phyloP scores from a whole-genome alignment of 2,329 filamentous ascomycete genomes.

The Berkeleyomyces rouxiae region DNA sequence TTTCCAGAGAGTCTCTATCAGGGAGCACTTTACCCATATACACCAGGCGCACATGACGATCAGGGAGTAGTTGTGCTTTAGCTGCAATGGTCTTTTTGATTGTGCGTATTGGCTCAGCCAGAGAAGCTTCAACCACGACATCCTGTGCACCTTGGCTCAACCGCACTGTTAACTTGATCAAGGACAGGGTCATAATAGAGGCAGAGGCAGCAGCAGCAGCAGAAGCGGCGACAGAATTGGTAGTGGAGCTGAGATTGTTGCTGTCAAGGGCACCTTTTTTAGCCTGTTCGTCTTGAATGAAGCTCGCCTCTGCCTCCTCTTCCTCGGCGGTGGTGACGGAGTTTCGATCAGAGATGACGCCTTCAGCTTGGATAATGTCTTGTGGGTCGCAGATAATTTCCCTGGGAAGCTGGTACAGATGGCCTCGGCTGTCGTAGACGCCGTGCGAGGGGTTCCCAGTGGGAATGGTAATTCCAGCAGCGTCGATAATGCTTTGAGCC shows the following conservation, averaged over 20 bases:
- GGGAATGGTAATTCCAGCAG: conserved; percentile 58
- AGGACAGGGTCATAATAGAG: neutral
- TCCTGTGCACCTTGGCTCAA: conserved; percentile 53
- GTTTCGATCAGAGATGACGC: conserved; percentile 19
- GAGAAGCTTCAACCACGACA: conserved; percentile 38
- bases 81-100: conserved; percentile 44
- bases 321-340: conserved; percentile 18
- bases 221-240: neutral
- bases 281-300: neutral
- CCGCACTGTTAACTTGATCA: conserved; percentile 28
- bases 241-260: neutral
- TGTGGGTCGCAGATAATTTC: conserved; percentile 52
- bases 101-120: conserved; percentile 45
- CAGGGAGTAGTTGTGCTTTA: conserved; percentile 43
- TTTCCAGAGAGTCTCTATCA: conserved; percentile 45
- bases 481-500: conserved; percentile 67
- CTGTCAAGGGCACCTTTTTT: neutral
- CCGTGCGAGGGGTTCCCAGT: conserved; percentile 57
- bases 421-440: conserved; percentile 54
- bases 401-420: conserved; percentile 51
- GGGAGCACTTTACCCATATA: conserved; percentile 71
- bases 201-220: neutral
- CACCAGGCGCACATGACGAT: conserved; percentile 49
- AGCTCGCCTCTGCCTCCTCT: conserved; percentile 17
- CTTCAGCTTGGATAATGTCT: conserved; percentile 32